These are phyloP conservation scores for Quercus berberidifolia DNA, from an alignment of 306 rosid species.

Conservation along the genomic window DNA sequence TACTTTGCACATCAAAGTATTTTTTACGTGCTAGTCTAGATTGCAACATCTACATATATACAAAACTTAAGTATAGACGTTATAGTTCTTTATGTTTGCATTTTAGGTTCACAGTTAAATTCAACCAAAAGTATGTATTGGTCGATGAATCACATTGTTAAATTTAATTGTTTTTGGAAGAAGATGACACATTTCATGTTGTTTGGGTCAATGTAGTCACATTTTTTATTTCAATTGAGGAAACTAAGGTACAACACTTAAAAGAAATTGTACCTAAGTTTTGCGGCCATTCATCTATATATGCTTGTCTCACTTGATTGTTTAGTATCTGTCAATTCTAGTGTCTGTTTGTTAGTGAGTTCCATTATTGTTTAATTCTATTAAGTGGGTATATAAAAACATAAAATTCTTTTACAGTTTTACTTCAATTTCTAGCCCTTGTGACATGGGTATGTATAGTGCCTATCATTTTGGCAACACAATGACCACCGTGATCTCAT, in stretches of 20 bases:
- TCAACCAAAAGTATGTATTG: too few species aligned
- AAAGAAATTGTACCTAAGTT: too few species aligned
- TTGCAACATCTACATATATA: too few species aligned
- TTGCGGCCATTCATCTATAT: background rate
- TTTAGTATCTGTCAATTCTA: background rate
- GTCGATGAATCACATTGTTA: too few species aligned
- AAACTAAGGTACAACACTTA: too few species aligned
- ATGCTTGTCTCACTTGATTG: background rate
- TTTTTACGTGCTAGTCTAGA: background rate
- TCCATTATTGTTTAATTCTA: background rate
- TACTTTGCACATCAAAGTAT: background rate
- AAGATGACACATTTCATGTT: too few species aligned
- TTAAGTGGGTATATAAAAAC: background rate
- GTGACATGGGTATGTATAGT: background rate
- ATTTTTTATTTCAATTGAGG: too few species aligned
- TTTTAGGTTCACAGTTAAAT: too few species aligned
- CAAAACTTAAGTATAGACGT: too few species aligned
- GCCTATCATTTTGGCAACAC: background rate
- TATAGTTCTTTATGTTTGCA: fast-evolving
- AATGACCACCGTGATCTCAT: background rate
- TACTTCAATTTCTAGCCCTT: background rate
- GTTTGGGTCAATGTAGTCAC: too few species aligned
- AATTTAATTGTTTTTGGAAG: too few species aligned
- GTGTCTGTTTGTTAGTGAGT: background rate
- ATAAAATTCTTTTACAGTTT: too few species aligned